A percentile compares a stretch with the other conserved stretches of the same genome.
phyloP scores from a whole-genome alignment of 139 green algal genomes.

The Chlorella sorokiniana region DNA sequence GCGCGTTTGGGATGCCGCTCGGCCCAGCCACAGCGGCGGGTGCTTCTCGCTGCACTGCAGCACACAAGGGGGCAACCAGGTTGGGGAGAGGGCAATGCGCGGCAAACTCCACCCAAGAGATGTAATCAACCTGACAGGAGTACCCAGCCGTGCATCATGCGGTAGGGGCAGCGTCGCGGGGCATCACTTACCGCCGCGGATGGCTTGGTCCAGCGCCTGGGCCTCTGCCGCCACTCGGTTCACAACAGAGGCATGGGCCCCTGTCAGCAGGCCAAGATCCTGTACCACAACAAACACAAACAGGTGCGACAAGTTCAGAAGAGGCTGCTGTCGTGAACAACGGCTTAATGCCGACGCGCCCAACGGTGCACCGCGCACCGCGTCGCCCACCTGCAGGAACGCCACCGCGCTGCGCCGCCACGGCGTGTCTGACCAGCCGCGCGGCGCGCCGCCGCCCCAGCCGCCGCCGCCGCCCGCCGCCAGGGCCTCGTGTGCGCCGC shows the following conservation, averaged over 20 bases:
- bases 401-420: conserved; percentile 25
- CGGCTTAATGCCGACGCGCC: no score
- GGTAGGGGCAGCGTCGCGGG: not conserved
- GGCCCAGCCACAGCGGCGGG: not conserved
- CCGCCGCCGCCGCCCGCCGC: not conserved
- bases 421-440: not conserved
- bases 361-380: not conserved
- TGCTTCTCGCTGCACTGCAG: not conserved
- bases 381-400: not conserved
- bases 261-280: conserved; percentile 8
- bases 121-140: no score
- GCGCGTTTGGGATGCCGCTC: not conserved
- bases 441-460: not conserved
- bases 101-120: no score
- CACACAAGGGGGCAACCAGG: not conserved
- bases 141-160: not conserved
- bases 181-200: not conserved
- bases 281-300: not conserved
- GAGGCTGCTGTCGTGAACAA: no score
- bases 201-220: not conserved
- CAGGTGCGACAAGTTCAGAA: not conserved
- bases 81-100: no score
- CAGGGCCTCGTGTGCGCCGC: not conserved
- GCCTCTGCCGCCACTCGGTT: conserved; percentile 13
- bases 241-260: not conserved